These are phyloP conservation scores for Podaxis sp. DNA, from an alignment of 768 basidiomycete genomes.

Conservation along the genomic window DNA sequence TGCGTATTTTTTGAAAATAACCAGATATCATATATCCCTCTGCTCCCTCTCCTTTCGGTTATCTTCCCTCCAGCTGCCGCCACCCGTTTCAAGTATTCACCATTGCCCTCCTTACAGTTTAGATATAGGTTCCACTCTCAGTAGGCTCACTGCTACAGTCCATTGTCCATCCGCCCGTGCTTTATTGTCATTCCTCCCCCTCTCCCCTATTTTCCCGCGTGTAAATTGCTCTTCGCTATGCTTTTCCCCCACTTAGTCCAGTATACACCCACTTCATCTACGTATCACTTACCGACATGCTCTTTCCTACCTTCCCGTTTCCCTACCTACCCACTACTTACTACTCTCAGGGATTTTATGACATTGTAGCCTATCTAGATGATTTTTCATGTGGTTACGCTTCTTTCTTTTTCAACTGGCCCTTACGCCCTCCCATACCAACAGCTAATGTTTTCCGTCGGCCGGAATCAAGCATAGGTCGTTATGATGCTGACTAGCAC, in stretches of 20 bases:
- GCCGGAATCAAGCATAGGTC: too few species aligned
- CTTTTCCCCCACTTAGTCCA: not conserved
- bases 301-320: not conserved
- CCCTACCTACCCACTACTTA: not conserved
- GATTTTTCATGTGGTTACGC: not conserved
- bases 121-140: not conserved
- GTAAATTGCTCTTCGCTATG: not conserved
- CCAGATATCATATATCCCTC: not conserved
- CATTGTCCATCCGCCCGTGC: not conserved
- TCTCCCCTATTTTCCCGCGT: not conserved
- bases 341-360: slow-evolving; percentile 3
- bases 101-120: not conserved
- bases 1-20: not conserved
- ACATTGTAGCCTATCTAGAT: slow-evolving; percentile 6
- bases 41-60: not conserved
- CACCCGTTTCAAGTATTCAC: not conserved
- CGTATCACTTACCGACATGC: too few species aligned
- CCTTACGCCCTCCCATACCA: not conserved
- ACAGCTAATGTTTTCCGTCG: too few species aligned
- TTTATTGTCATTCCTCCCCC: not conserved
- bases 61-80: not conserved
- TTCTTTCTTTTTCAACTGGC: not conserved
- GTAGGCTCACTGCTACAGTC: not conserved
- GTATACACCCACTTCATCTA: not conserved
- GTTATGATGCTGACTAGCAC: not conserved